A percentile compares a stretch with the other conserved stretches of the same genome.
phyloP scores from a whole-genome alignment of 345 rosid genomes.

The Euphorbia peplus region DNA sequence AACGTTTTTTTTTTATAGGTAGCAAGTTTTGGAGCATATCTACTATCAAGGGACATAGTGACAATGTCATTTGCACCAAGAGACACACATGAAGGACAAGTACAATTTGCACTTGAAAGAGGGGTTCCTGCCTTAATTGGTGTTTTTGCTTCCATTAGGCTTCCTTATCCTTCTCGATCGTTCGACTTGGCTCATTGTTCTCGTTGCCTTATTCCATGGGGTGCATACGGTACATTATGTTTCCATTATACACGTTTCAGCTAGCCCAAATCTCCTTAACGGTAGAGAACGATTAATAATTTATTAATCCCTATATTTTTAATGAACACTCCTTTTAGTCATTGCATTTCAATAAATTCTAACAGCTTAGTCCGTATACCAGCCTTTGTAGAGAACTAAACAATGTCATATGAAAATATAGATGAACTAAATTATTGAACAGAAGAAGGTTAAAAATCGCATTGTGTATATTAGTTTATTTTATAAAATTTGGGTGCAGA shows the following conservation, averaged over 20 bases:
- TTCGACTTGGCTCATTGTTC: slow-evolving; percentile 99
- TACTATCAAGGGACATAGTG: slow-evolving; percentile 61
- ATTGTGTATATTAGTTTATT: too few species aligned
- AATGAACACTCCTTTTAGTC: too few species aligned
- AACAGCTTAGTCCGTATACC: too few species aligned
- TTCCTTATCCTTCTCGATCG: slow-evolving; percentile 86
- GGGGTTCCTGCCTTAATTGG: slow-evolving; percentile 95
- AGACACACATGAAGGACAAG: slow-evolving; percentile 94
- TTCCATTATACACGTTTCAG: too few species aligned
- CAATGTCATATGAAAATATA: too few species aligned
- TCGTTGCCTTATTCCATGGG: slow-evolving; percentile 97
- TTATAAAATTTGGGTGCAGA: slow-evolving; percentile 33
- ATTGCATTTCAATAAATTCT: too few species aligned
- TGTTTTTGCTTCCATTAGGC: slow-evolving; percentile 75
- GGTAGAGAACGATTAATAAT: too few species aligned
- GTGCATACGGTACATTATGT: slow-evolving; percentile 43
- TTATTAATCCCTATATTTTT: too few species aligned
- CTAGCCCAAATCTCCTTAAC: too few species aligned
- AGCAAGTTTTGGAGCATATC: slow-evolving; percentile 97
- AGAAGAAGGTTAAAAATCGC: too few species aligned
- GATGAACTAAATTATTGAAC: background rate
- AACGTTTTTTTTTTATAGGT: slow-evolving; percentile 39
- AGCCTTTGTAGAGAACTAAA: too few species aligned
- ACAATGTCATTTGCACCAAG: slow-evolving; percentile 93
- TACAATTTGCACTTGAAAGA: slow-evolving; percentile 86